Percentiles rank a stretch among this genome's conserved stretches.
Evolutionary conservation across 306 rosid genomes (phyloP).

Genomic region (Trifolium subterraneum): DNA sequence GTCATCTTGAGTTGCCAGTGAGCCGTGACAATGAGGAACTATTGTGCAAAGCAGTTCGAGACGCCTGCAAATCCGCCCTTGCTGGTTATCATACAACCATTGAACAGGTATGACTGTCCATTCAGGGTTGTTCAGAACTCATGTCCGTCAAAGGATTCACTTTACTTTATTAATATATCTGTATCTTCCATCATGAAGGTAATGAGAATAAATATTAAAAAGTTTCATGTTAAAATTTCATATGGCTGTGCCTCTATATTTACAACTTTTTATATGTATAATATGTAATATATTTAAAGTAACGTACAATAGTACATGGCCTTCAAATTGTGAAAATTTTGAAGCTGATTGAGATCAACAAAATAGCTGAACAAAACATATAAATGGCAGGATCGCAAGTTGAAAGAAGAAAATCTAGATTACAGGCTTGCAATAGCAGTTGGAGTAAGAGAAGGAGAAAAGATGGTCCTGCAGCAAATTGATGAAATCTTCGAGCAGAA

Average conservation of each 20-base stretch:
- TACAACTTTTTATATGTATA: background rate
- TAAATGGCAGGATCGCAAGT: conserved; percentile 73
- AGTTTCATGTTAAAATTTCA: background rate
- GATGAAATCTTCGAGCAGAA: conserved; percentile 70
- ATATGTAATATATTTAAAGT: background rate
- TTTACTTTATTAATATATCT: background rate
- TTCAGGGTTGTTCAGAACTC: background rate
- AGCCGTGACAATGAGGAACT: conserved; percentile 93
- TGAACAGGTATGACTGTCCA: conserved; percentile 67
- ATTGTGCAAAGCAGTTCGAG: conserved; percentile 69
- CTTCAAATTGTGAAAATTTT: conserved; percentile 17
- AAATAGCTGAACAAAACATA: conserved; percentile 35
- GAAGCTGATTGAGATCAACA: conserved; percentile 27
- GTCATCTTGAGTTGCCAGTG: conserved; percentile 73
- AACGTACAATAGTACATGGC: background rate
- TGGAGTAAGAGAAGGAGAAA: conserved; percentile 89
- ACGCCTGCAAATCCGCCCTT: conserved; percentile 82
- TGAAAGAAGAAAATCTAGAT: conserved; percentile 63
- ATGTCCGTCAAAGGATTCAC: background rate
- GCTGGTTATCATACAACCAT: conserved; percentile 78
- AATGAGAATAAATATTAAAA: background rate
- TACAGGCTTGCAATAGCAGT: conserved; percentile 81
- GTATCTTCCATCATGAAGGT: background rate
- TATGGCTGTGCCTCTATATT: background rate
- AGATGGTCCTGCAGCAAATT: conserved; percentile 76